Conservation (phyloP, 192 early-diverging fungal genomes). For the Umbelopsis vinacea region DNA sequence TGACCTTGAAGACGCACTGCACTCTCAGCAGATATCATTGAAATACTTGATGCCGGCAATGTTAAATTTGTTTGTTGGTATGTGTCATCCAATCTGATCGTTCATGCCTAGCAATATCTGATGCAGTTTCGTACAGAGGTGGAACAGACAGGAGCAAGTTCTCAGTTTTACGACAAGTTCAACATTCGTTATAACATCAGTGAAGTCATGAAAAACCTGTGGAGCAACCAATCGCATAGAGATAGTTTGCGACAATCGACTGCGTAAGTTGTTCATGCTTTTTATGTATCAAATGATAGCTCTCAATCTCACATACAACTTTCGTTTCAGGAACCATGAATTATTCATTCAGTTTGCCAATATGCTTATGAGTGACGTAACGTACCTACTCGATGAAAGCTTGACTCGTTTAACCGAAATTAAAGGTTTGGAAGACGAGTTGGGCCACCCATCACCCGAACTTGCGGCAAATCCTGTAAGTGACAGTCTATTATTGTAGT, state of each 20-base stretch:
- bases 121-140: conserved; percentile 61
- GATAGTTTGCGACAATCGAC: conserved; percentile 63
- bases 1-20: conserved; percentile 64
- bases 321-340: conserved; percentile 55
- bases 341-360: conserved; percentile 90
- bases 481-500: neutral
- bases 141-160: conserved; percentile 89
- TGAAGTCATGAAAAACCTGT: conserved; percentile 85
- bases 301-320: neutral
- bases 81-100: conserved; percentile 22
- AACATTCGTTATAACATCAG: conserved; percentile 96
- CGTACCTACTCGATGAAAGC: conserved; percentile 93
- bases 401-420: conserved; percentile 88
- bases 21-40: conserved; percentile 76
- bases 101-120: neutral
- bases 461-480: conserved; percentile 54
- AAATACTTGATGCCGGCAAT: conserved; percentile 79
- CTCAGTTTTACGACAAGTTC: conserved; percentile 99
- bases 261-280: conserved; percentile 42
- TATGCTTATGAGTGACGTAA: conserved; percentile 94
- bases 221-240: conserved; percentile 77
- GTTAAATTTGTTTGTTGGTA: conserved; percentile 91
- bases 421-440: conserved; percentile 78
- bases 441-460: conserved; percentile 62
- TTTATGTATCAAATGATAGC: neutral